A percentile compares a stretch with the other conserved stretches of the same genome.
Evolutionary conservation across 768 basidiomycete species (phyloP).

Genomic region (Sarcomyxa edulis): DNA sequence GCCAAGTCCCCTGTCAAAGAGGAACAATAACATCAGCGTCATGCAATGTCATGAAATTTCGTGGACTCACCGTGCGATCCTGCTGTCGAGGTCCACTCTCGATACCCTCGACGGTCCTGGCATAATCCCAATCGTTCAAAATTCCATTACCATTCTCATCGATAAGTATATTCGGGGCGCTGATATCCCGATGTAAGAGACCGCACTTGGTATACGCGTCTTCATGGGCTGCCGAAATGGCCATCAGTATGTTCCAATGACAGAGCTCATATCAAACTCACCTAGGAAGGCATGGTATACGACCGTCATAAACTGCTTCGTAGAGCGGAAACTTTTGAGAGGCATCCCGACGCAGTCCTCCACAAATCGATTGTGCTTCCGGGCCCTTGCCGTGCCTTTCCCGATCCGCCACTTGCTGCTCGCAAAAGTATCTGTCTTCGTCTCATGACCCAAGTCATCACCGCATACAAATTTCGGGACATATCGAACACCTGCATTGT

Average conservation of each 20-base stretch:
- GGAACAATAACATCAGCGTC: neutral
- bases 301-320: slow-evolving; percentile 14
- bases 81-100: neutral
- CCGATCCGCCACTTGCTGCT: no score
- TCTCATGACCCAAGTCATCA: slow-evolving; percentile 19
- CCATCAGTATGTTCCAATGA: no score
- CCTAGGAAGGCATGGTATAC: slow-evolving; percentile 13
- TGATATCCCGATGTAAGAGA: slow-evolving; percentile 8
- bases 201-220: slow-evolving; percentile 4
- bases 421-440: slow-evolving; percentile 7
- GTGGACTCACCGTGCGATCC: slow-evolving; percentile 7
- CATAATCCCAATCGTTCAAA: slow-evolving; percentile 8
- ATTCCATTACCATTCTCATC: slow-evolving; percentile 1
- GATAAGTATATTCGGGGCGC: slow-evolving; percentile 6
- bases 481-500: slow-evolving; percentile 9
- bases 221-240: slow-evolving; percentile 1
- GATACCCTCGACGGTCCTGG: neutral
- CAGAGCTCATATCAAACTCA: neutral
- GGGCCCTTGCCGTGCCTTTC: slow-evolving; percentile 3
- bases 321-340: slow-evolving; percentile 9
- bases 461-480: slow-evolving; percentile 22
- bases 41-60: neutral
- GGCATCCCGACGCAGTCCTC: slow-evolving; percentile 12
- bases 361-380: slow-evolving; percentile 16
- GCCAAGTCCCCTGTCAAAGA: slow-evolving; percentile 31